A percentile compares a stretch with the other conserved stretches of the same genome.
Conservation (phyloP, 768 basidiomycete species). For the Suillus sp. region DNA sequence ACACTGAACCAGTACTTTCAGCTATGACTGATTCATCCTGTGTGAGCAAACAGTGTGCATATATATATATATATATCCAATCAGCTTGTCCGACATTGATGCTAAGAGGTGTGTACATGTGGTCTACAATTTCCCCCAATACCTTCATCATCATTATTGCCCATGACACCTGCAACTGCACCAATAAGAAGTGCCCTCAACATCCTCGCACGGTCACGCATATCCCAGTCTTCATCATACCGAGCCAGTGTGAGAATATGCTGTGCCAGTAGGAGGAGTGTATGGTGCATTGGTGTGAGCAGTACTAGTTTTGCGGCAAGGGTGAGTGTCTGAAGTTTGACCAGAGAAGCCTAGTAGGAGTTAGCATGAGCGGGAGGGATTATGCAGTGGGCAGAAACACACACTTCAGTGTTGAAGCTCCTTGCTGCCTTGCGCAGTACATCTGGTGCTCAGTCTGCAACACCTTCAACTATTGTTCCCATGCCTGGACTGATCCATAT, state of each 20-base stretch:
- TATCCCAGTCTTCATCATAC: constrained; percentile 88
- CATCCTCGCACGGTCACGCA: constrained; percentile 88
- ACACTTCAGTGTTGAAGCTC: constrained; percentile 71
- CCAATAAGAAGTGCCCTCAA: constrained; percentile 69
- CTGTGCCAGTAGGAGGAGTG: constrained; percentile 54
- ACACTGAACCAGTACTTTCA: background rate
- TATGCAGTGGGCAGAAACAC: constrained; percentile 19
- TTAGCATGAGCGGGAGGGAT: background rate
- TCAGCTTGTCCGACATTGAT: background rate
- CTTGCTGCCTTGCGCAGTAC: constrained; percentile 80
- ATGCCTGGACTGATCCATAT: constrained; percentile 54
- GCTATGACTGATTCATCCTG: background rate
- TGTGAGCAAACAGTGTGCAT: background rate
- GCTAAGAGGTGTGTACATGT: background rate
- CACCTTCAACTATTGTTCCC: constrained; percentile 48
- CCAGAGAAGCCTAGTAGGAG: constrained; percentile 50
- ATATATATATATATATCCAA: background rate
- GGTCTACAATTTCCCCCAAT: background rate
- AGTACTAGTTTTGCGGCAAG: constrained; percentile 86
- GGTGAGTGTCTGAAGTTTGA: constrained; percentile 83
- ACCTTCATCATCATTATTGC: constrained; percentile 45
- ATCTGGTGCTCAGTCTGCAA: constrained; percentile 86
- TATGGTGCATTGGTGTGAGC: constrained; percentile 55
- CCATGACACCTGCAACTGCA: constrained; percentile 40
- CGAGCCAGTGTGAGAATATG: constrained; percentile 85